These are phyloP conservation scores for Nitzschia palea DNA, from an alignment of 108 stramenopile genomes.

Conservation along the genomic window DNA sequence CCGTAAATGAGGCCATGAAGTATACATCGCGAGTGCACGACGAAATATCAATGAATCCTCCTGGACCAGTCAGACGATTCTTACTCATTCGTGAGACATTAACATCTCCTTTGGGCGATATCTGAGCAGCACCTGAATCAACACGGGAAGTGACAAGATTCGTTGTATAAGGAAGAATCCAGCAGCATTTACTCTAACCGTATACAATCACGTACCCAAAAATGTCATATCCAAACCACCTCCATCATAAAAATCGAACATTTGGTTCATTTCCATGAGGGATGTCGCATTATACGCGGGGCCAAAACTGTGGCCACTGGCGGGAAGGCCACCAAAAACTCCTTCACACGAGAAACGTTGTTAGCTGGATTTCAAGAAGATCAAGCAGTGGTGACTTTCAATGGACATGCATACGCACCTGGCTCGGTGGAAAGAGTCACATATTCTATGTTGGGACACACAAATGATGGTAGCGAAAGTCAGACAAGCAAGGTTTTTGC, in stretches of 20 bases:
- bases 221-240: conserved; percentile 43
- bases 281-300: conserved; percentile 71
- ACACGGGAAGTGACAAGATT: background rate
- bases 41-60: conserved; percentile 84
- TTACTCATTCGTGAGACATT: conserved; percentile 75
- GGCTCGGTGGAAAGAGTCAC: conserved; percentile 79
- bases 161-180: background rate
- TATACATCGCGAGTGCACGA: conserved; percentile 58
- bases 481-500: no score
- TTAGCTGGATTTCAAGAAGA: no score
- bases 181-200: conserved; percentile 31
- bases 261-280: conserved; percentile 72
- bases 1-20: conserved; percentile 70
- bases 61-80: conserved; percentile 70
- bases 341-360: no score
- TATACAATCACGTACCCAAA: conserved; percentile 5
- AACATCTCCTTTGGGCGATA: conserved; percentile 64
- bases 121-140: conserved; percentile 65
- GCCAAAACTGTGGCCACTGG: conserved; percentile 74
- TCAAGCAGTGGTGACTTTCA: no score
- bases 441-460: conserved; percentile 19
- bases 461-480: no score
- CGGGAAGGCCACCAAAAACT: conserved; percentile 35
- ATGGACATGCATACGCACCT: conserved; percentile 51
- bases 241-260: conserved; percentile 20